phyloP scores from a whole-genome alignment of 2,329 filamentous ascomycete species.

The Chlorencoelia australis region DNA sequence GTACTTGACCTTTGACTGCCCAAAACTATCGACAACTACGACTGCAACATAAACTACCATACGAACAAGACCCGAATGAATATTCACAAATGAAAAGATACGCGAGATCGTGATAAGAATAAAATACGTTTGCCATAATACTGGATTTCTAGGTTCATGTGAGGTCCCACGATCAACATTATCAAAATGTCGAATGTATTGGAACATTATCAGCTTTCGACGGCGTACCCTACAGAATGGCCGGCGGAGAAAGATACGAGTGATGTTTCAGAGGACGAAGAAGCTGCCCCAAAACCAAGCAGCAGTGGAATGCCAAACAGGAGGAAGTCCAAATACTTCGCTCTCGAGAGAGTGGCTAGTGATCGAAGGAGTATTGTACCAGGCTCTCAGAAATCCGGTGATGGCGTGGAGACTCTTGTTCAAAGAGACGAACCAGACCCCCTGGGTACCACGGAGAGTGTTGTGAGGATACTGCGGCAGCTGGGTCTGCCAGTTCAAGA shows the following conservation, averaged over 20 bases:
- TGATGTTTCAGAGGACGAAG: slow-evolving; percentile 54
- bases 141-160: too few relatives aligned
- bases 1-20: neutral
- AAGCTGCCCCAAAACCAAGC: slow-evolving; percentile 23
- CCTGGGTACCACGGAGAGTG: slow-evolving; percentile 77
- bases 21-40: neutral
- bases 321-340: slow-evolving; percentile 73
- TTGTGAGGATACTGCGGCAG: slow-evolving; percentile 68
- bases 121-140: too few relatives aligned
- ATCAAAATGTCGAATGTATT: slow-evolving; percentile 57
- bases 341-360: slow-evolving; percentile 66
- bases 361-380: slow-evolving; percentile 53
- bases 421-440: slow-evolving; percentile 91
- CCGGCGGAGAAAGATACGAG: slow-evolving; percentile 69
- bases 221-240: slow-evolving; percentile 74
- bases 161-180: too few relatives aligned
- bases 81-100: neutral
- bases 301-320: slow-evolving; percentile 41
- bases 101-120: neutral
- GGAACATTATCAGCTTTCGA: slow-evolving; percentile 81
- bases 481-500: slow-evolving; percentile 76
- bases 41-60: neutral
- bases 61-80: neutral
- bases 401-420: slow-evolving; percentile 65
- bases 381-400: slow-evolving; percentile 57